A percentile compares a stretch with the other conserved stretches of the same genome.
These are phyloP conservation scores for Blastosporella zonata DNA, from an alignment of 1,284 basidiomycete species.

Conservation along the genomic window DNA sequence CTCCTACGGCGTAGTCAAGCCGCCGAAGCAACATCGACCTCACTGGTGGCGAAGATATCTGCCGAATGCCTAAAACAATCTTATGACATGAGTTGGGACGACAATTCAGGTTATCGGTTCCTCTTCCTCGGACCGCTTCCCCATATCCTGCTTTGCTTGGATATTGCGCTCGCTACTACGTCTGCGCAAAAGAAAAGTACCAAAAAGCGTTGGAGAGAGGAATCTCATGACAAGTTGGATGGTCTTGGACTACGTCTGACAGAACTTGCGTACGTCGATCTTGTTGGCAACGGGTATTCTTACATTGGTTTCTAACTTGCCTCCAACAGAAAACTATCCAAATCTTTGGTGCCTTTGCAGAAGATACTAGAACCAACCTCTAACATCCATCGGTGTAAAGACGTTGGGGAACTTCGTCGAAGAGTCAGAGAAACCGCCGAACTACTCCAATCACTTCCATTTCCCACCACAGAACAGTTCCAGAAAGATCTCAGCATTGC, in stretches of 20 bases:
- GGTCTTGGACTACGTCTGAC: constrained; percentile 4
- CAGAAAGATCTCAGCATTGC: constrained; percentile 28
- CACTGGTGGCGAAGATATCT: constrained; percentile 28
- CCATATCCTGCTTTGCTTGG: constrained; percentile 44
- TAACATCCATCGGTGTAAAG: constrained; percentile 21
- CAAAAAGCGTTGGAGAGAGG: constrained; percentile 31
- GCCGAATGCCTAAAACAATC: constrained; percentile 31
- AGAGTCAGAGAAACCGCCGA: constrained; percentile 24
- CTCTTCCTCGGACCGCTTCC: constrained; percentile 51
- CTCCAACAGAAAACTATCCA: constrained; percentile 22
- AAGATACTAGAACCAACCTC: constrained; percentile 28
- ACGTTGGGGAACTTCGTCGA: constrained; percentile 22
- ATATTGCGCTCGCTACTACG: constrained; percentile 30
- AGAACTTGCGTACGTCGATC: constrained; percentile 5
- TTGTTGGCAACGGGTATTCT: neutral
- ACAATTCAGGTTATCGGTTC: constrained; percentile 33
- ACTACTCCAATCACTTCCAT: constrained; percentile 24
- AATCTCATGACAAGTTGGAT: constrained; percentile 26
- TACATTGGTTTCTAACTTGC: neutral
- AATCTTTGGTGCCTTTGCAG: constrained; percentile 22
- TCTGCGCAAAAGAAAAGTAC: constrained; percentile 31
- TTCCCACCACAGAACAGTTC: constrained; percentile 19
- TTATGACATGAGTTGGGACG: constrained; percentile 31
- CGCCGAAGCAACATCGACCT: constrained; percentile 25
- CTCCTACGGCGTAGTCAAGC: constrained; percentile 22